Percentiles rank a stretch among this genome's conserved stretches.
Evolutionary conservation across 1,284 basidiomycete species (phyloP).

Genomic region (Laetiporus sulphureus): DNA sequence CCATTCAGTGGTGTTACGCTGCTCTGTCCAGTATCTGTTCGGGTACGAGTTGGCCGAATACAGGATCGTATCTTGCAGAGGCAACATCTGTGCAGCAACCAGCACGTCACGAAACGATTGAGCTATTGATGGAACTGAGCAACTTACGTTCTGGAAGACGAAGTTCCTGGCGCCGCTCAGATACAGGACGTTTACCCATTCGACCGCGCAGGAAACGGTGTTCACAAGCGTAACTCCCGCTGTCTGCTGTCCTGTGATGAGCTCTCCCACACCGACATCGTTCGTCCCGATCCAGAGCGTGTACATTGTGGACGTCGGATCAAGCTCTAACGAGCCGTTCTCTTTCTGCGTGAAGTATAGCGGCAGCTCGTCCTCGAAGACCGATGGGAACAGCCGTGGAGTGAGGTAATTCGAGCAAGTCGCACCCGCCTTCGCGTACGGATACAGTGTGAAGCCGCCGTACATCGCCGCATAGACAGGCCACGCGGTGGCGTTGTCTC

Average conservation of each 20-base stretch:
- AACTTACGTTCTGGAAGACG: slow-evolving; percentile 40
- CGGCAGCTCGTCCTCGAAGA: slow-evolving; percentile 34
- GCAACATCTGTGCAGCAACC: slow-evolving; percentile 6
- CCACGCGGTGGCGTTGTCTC: slow-evolving; percentile 35
- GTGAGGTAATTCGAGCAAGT: slow-evolving; percentile 39
- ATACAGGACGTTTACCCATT: slow-evolving; percentile 34
- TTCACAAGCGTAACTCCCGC: slow-evolving; percentile 35
- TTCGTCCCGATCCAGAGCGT: slow-evolving; percentile 48
- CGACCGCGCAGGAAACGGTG: slow-evolving; percentile 34
- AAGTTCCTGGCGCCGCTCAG: slow-evolving; percentile 38
- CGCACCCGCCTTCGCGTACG: slow-evolving; percentile 37
- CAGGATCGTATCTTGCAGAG: slow-evolving; percentile 16
- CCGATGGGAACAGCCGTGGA: slow-evolving; percentile 28
- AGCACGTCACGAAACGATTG: neutral
- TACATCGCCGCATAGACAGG: slow-evolving; percentile 36
- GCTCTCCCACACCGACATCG: slow-evolving; percentile 32
- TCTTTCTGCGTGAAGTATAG: slow-evolving; percentile 26
- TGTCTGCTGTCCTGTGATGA: slow-evolving; percentile 31
- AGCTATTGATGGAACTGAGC: neutral
- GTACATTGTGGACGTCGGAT: slow-evolving; percentile 34
- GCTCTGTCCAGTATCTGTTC: slow-evolving; percentile 16
- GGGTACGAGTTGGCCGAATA: slow-evolving; percentile 25
- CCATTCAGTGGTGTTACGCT: slow-evolving; percentile 17
- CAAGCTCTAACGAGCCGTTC: slow-evolving; percentile 21
- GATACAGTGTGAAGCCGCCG: slow-evolving; percentile 31